Base-by-base conservation (phyloP, 352 stramenopile species). In the Aphanomyces astaci region DNA sequence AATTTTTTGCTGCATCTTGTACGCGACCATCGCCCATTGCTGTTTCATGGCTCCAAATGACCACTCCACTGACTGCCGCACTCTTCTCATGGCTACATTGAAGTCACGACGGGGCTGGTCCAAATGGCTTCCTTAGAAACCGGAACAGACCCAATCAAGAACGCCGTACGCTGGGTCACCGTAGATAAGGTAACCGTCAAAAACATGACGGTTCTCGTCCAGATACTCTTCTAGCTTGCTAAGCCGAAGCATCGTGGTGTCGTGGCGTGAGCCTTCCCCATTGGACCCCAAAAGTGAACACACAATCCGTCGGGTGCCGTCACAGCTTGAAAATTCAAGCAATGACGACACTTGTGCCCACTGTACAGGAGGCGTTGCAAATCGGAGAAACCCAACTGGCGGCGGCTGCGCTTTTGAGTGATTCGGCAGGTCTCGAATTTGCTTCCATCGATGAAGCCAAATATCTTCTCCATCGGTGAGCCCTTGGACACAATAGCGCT, bases 371-470 rank as follows among this genome's bases (percentile, higher is more conserved):
- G 51, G 25, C 51, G 25, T 19, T 59, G 51, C 5, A 59, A 25
- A 25, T 59, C 27, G 45, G 45, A 25, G n/a, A 33, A 1, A 4
- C 4, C 19, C 1, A n/a, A 19, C 5, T 11, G 51, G 15, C n/a
- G 19, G 30, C 22, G 22, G 7, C 4, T n/a, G 13, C 13, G 5
- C 19, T 53, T 53, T 53, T 53, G 45, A 5, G 45, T 53, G 13
- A 53, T 53, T 27, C 51, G 25, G 24, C 51, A 59, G 7, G 51
- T 59, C 1, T 59, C 51, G 15, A 59, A 22, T 59, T 59, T 59
- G 51, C 51, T 59, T 4, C n/a, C 51, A 39, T 59, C 22, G 30
- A 59, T 59, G 24, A 59, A 59, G 13, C 17, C 51, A 59, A 59
- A 59, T n/a, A 59, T n/a, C 5, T 32, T 59, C 13, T 59, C 51